Evolutionary conservation across 345 rosid genomes (phyloP), one percentile per base, ranked within the genome.

Genomic region (Eucalyptus cloeziana): DNA sequence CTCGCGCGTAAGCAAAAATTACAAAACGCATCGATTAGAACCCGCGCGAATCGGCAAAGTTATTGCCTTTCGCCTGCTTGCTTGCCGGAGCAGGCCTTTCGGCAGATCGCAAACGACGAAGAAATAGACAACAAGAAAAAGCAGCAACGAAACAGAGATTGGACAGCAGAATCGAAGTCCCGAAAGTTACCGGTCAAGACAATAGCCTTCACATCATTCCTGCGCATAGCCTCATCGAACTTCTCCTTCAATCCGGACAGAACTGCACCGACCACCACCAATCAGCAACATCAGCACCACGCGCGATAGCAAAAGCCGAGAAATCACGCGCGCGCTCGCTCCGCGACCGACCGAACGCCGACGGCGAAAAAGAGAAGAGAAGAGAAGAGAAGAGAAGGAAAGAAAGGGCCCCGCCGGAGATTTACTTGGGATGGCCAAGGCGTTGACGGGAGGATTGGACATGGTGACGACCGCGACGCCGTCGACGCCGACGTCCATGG

Each of bases 381-480:
- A 22, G 60, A 86, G 30, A 27, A 60, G 45, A n/a, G 8, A 52
- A 52, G 58, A 71, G 31, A 8, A 30, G 16, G 25, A 19, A 13
- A 62, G 47, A 21, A 4, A 47, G 43, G 69, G 27, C 24, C 43
- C 51, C 19, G 33, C 30, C 43, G 8, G 17, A 13, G 50, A 25
- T 19, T 91, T 89, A 97, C 99, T 92, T 86, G 96, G 94, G 90
- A 95, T 89, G 19, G 98, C 96, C 50, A 97, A 64, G 89, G 99
- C 96, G 90, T 96, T 97, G 86, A 97, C 99, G n/a, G 99, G 99
- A 91, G 99, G 99, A 91, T 97, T 96, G 54, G 92, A 93, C 90
- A 97, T 94, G 91, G 98, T 94, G 90, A 97, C 89, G 81, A 97
- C 92, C 2, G 99, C 99, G 87, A 97, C 99, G 91, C 98, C 99